phyloP scores from a whole-genome alignment of 257 asterid genomes.

The Nemophila menziesii region DNA sequence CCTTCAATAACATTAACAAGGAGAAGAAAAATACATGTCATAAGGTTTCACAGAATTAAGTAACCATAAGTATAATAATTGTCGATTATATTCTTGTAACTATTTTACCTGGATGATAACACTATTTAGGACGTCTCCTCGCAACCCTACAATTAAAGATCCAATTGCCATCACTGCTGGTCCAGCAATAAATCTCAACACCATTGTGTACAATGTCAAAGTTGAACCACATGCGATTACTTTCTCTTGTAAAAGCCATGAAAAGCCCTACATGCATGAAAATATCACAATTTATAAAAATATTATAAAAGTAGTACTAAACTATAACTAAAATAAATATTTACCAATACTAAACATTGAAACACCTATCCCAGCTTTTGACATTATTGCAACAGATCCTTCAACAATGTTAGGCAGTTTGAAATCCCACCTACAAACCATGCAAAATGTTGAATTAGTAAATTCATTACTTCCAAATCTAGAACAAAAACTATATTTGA shows the following conservation, averaged over 20 bases:
- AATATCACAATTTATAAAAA: not conserved
- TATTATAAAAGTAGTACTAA: not conserved
- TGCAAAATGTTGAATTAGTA: too few relatives aligned
- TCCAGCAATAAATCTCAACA: slow-evolving; percentile 27
- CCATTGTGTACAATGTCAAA: slow-evolving; percentile 18
- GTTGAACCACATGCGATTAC: slow-evolving; percentile 22
- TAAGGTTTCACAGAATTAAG: not conserved
- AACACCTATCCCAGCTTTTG: slow-evolving; percentile 28
- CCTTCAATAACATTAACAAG: slow-evolving; percentile 20
- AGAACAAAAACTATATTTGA: too few relatives aligned
- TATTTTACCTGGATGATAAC: slow-evolving; percentile 26
- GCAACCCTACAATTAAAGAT: slow-evolving; percentile 22
- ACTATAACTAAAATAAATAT: not conserved
- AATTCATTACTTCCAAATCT: too few relatives aligned
- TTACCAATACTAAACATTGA: slow-evolving; percentile 37
- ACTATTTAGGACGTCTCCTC: slow-evolving; percentile 21
- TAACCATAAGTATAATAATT: not conserved
- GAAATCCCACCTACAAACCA: slow-evolving; percentile 22
- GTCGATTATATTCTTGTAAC: not conserved
- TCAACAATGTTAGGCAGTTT: slow-evolving; percentile 25
- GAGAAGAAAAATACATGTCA: not conserved
- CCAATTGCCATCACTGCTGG: slow-evolving; percentile 33
- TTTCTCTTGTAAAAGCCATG: slow-evolving; percentile 32
- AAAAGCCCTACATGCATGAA: slow-evolving; percentile 17
- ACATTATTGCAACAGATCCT: slow-evolving; percentile 22